phyloP scores from a whole-genome alignment of 176 grass and related monocot genomes.

The Oryza glumipatula region DNA sequence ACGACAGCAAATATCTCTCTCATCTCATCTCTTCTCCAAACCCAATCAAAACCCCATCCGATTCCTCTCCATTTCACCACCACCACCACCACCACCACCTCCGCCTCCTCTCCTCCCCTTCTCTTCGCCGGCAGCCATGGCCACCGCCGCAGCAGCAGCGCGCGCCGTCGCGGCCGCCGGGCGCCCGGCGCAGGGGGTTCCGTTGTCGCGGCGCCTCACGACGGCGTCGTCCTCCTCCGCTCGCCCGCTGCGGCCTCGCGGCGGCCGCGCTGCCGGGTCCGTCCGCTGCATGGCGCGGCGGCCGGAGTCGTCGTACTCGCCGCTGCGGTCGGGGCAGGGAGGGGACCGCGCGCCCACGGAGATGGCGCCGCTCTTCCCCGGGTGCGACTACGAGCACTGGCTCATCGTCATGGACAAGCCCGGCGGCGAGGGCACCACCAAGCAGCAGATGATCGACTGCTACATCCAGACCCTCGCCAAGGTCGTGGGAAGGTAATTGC shows the following conservation, averaged over 20 bases:
- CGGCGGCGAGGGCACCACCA: constrained; percentile 76
- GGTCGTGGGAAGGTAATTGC: constrained; percentile 80
- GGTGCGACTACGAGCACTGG: constrained; percentile 99
- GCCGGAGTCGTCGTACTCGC: constrained; percentile 56
- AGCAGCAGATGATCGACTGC: constrained; percentile 98
- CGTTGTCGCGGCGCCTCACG: neutral
- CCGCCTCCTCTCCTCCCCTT: neutral
- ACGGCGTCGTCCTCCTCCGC: neutral
- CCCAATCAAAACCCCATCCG: constrained; percentile 54
- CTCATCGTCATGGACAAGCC: constrained; percentile 99
- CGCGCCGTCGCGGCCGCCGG: constrained; percentile 46
- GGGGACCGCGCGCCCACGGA: constrained; percentile 79
- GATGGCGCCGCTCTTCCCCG: constrained; percentile 88
- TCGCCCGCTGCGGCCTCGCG: constrained; percentile 16
- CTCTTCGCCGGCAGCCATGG: constrained; percentile 17
- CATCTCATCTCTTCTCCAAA: neutral
- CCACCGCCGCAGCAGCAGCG: constrained; percentile 39
- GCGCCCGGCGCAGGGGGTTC: constrained; percentile 17
- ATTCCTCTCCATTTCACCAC: constrained; percentile 16
- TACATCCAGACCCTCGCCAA: constrained; percentile 93
- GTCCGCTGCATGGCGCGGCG: constrained; percentile 82
- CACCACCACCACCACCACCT: neutral
- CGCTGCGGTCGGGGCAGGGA: constrained; percentile 68
- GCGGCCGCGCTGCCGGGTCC: constrained; percentile 42
- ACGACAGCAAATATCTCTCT: constrained; percentile 31